Evolutionary conservation across 306 rosid genomes (phyloP), one percentile per base, ranked within the genome.

Genomic region (Sindora glabra): DNA sequence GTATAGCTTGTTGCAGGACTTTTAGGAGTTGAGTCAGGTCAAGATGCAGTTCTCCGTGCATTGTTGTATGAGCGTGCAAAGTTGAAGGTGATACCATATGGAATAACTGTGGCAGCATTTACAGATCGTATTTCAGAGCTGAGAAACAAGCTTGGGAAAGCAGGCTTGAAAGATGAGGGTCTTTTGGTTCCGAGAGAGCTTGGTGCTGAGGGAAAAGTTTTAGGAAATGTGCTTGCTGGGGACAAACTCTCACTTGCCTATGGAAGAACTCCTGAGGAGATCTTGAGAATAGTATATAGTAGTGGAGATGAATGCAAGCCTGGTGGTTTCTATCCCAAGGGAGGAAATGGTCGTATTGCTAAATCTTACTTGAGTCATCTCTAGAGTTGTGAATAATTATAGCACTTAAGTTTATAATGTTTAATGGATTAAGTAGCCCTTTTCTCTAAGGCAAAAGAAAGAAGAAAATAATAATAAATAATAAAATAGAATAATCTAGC

Each of bases 251-350:
- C 95, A 2, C 22, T 89, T 3, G 6, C 95, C 10, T 92, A 62
- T 62, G 51, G 27, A 16, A 76, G 99, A 29, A 80, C 87, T 2
- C 95, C 94, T 0, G 2, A 70, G 55, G 94, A 92, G 73, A 82
- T 89, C 39, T 44, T 92, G 27, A 86, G 94, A 52, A 92, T 92
- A 14, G 58, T 86, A 0, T 89, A 92, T 77, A 83, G 80, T 1
- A 3, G 21, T 2, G 95, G 90, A 3, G 40, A 83, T 70, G 90
- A 92, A 52, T 22, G 1, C 57, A 42, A 34, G 8, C 89, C 96
- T 0, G 96, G 99, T 13, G 95, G 96, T 10, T 78, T 92, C 72
- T 89, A 39, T 53, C 99, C 96, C 0, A 19, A 66, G 5, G 96
- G 99, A 17, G 95, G 69, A 39, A 1, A 50, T 33, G 98, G 98